Evolutionary conservation across 257 asterid genomes (phyloP).

Genomic region (Verbascum thapsus): DNA sequence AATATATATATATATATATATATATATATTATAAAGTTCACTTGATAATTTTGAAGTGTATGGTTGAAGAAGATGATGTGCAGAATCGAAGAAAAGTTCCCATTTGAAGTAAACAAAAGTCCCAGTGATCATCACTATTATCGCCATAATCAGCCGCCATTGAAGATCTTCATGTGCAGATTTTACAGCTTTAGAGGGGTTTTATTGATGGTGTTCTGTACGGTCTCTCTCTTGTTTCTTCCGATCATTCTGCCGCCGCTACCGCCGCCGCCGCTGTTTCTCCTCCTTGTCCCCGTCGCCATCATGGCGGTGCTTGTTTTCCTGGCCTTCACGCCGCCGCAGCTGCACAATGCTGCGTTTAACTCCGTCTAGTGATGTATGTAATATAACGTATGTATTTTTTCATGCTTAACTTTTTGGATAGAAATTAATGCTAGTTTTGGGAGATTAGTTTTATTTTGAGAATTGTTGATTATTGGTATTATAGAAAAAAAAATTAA

Average conservation of each 20-base stretch:
- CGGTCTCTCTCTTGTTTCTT: constrained; percentile 51
- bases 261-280: constrained; percentile 60
- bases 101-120: constrained; percentile 11
- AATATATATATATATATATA: neutral
- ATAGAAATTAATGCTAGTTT: constrained; percentile 18
- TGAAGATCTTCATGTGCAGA: constrained; percentile 28
- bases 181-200: constrained; percentile 29
- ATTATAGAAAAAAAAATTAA: neutral
- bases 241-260: constrained; percentile 75
- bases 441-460: neutral
- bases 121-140: neutral
- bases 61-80: constrained; percentile 34
- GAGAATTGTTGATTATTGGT: constrained; percentile 3
- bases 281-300: constrained; percentile 59
- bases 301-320: constrained; percentile 50
- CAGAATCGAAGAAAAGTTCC: constrained; percentile 33
- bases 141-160: constrained; percentile 9
- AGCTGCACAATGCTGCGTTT: constrained; percentile 32
- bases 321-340: constrained; percentile 53
- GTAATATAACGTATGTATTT: no score
- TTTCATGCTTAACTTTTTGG: constrained; percentile 20
- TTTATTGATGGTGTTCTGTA: constrained; percentile 36
- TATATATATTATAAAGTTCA: no score
- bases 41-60: neutral
- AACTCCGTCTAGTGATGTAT: constrained; percentile 23